phyloP scores from a whole-genome alignment of 2,329 filamentous ascomycete species.

The Pestalotiopsis sp. region DNA sequence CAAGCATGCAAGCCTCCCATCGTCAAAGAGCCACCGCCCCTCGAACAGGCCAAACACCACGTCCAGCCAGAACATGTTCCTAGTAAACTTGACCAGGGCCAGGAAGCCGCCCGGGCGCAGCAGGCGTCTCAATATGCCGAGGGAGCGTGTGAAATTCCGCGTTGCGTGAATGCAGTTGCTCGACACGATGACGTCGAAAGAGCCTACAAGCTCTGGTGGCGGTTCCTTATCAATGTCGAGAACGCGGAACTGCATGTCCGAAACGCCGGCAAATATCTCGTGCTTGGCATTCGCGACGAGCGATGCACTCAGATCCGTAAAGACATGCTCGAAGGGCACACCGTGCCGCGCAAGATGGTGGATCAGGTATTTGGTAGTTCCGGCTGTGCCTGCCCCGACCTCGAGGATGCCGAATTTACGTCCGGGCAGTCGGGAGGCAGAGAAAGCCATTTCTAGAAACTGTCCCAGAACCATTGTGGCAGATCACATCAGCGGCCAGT shows the following conservation, averaged over 20 bases:
- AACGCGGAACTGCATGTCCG: conserved; percentile 27
- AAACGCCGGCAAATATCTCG: conserved; percentile 20
- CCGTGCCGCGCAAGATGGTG: conserved; percentile 23
- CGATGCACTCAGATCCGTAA: conserved; percentile 42
- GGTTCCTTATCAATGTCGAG: conserved; percentile 31
- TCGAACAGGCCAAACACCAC: conserved; percentile 38
- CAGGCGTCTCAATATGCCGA: conserved; percentile 22
- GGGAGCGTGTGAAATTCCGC: conserved; percentile 19
- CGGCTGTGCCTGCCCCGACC: not conserved
- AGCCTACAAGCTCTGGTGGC: conserved; percentile 15
- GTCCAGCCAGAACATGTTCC: conserved; percentile 32
- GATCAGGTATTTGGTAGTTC: conserved; percentile 22
- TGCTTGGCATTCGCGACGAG: conserved; percentile 31
- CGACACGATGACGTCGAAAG: conserved; percentile 33
- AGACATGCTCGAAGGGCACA: conserved; percentile 38
- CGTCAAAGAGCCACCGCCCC: conserved; percentile 40
- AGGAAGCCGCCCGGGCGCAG: conserved; percentile 36
- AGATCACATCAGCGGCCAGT: conserved; percentile 21
- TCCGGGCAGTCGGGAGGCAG: not conserved
- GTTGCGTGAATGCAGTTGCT: conserved; percentile 39
- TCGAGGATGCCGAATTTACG: not conserved
- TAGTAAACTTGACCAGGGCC: conserved; percentile 37
- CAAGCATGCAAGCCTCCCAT: conserved; percentile 23
- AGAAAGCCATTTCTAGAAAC: not conserved
- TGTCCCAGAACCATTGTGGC: not conserved